A percentile compares a stretch with the other conserved stretches of the same genome.
phyloP scores from a whole-genome alignment of 768 basidiomycete species.

The Pholiota conissans region DNA sequence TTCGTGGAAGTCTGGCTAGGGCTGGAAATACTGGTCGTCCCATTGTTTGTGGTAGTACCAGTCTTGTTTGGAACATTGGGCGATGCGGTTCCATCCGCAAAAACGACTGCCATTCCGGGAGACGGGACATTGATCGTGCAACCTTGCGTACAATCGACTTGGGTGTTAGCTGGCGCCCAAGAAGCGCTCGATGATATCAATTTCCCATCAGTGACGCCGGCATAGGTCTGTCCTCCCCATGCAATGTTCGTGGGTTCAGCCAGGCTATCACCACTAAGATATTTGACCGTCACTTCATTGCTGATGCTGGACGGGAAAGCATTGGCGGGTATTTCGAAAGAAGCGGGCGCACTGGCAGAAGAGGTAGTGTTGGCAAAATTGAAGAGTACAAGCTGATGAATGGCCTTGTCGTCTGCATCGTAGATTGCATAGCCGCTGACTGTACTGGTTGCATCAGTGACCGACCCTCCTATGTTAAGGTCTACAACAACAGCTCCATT shows the following conservation, averaged over 20 bases:
- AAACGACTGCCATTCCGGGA: slow-evolving; percentile 50
- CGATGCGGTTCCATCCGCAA: slow-evolving; percentile 20
- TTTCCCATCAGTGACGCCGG: slow-evolving; percentile 39
- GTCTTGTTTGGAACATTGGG: neutral
- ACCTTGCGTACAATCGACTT: slow-evolving; percentile 41
- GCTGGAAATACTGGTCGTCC: neutral
- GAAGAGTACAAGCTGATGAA: slow-evolving; percentile 46
- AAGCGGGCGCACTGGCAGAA: slow-evolving; percentile 24
- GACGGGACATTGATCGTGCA: slow-evolving; percentile 49
- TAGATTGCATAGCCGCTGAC: slow-evolving; percentile 60
- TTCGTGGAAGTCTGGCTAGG: neutral
- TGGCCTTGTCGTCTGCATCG: slow-evolving; percentile 44
- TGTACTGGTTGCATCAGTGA: slow-evolving; percentile 33
- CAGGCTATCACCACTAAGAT: slow-evolving; percentile 45
- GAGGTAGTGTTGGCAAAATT: slow-evolving; percentile 47
- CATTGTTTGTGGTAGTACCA: neutral
- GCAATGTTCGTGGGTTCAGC: slow-evolving; percentile 53
- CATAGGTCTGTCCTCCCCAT: slow-evolving; percentile 59
- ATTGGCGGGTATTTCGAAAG: slow-evolving; percentile 38
- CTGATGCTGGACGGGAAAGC: slow-evolving; percentile 22
- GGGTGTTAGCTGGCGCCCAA: slow-evolving; percentile 37
- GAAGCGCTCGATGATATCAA: slow-evolving; percentile 27
- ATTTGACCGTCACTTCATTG: slow-evolving; percentile 42
- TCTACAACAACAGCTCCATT: slow-evolving; percentile 47
- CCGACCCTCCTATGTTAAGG: slow-evolving; percentile 42